phyloP scores from a whole-genome alignment of 495 filamentous ascomycete genomes.

The Lepraria neglecta region DNA sequence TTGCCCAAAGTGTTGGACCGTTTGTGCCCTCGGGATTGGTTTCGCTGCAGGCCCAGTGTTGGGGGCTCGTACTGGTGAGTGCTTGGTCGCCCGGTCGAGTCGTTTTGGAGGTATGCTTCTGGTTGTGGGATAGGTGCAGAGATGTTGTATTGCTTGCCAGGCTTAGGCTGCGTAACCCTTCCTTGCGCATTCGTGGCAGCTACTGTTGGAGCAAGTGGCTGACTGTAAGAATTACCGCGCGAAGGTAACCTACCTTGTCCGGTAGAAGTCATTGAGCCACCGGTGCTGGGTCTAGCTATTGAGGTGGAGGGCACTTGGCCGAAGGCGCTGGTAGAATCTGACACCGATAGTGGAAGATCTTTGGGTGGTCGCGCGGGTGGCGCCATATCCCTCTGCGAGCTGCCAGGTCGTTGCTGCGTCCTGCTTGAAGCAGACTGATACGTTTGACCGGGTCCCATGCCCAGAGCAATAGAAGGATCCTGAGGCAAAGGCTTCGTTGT shows the following conservation, averaged over 20 bases:
- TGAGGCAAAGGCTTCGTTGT: constrained; percentile 49
- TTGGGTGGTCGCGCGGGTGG: constrained; percentile 42
- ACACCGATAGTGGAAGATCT: constrained; percentile 50
- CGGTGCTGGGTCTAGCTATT: constrained; percentile 64
- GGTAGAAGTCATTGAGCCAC: constrained; percentile 71
- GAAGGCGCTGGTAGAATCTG: constrained; percentile 48
- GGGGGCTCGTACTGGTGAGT: constrained; percentile 42
- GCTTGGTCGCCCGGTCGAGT: constrained; percentile 54
- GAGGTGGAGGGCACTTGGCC: constrained; percentile 41
- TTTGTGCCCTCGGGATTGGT: constrained; percentile 67
- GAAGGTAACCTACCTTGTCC: constrained; percentile 61
- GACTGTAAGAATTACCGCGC: constrained; percentile 75
- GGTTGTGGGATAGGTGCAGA: constrained; percentile 62
- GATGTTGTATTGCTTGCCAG: constrained; percentile 66
- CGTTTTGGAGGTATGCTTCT: constrained; percentile 33
- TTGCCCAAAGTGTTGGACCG: constrained; percentile 84
- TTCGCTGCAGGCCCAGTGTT: constrained; percentile 42
- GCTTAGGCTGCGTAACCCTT: constrained; percentile 77
- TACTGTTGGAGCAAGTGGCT: constrained; percentile 79
- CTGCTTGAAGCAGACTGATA: constrained; percentile 32
- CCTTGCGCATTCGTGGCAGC: constrained; percentile 88
- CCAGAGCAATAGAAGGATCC: constrained; percentile 43
- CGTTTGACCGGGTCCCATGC: constrained; percentile 31
- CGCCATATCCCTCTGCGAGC: constrained; percentile 43
- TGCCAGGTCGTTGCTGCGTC: constrained; percentile 42